phyloP scores from a whole-genome alignment of 192 early-diverging fungal species.

The Coemansia umbellata region DNA sequence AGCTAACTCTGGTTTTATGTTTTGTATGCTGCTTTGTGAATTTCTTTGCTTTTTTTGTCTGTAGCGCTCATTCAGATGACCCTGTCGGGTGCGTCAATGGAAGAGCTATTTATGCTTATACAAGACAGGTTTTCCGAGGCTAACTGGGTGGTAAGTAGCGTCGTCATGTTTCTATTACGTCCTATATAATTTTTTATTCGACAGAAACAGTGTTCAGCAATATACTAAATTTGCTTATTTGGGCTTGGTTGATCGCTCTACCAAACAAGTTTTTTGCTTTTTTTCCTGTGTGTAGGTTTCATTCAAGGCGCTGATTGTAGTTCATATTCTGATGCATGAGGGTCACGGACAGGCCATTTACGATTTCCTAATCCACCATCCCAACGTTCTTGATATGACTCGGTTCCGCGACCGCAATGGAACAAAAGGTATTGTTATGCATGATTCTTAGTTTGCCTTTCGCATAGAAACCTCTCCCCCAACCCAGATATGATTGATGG shows the following conservation, averaged over 20 bases:
- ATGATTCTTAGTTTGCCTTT: neutral
- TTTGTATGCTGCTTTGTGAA: too few species aligned
- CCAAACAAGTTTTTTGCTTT: neutral
- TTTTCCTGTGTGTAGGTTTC: conserved; percentile 27
- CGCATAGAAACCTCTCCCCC: too few species aligned
- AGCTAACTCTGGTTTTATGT: too few species aligned
- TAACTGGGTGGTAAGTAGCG: conserved; percentile 48
- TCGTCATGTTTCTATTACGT: neutral
- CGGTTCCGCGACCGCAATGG: conserved; percentile 52
- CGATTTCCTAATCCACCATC: conserved; percentile 39
- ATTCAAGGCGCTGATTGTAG: conserved; percentile 52
- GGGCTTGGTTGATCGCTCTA: too few species aligned
- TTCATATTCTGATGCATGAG: conserved; percentile 52
- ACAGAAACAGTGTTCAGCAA: too few species aligned
- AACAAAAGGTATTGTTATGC: conserved; percentile 25
- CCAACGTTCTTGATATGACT: conserved; percentile 43
- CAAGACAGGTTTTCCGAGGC: conserved; percentile 52
- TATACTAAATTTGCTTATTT: too few species aligned
- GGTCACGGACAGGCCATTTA: conserved; percentile 40
- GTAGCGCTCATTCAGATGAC: conserved; percentile 53
- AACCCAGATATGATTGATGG: too few species aligned
- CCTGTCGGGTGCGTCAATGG: conserved; percentile 43
- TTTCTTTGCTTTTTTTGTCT: neutral
- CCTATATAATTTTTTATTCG: too few species aligned
- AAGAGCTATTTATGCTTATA: conserved; percentile 50